Evolutionary conservation across 2,329 filamentous ascomycete genomes (phyloP).

Genomic region (Zalaria obscura): DNA sequence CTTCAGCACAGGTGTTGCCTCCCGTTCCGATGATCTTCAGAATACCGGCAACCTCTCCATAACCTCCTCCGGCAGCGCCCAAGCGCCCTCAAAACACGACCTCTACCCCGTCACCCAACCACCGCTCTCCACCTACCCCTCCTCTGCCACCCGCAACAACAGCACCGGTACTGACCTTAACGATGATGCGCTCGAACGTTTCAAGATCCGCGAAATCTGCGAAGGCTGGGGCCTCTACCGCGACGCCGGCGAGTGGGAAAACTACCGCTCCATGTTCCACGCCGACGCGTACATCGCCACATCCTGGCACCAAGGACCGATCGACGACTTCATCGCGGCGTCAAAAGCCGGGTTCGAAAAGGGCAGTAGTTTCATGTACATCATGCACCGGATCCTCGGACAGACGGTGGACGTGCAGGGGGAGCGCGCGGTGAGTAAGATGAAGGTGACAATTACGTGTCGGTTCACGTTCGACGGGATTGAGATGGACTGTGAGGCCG

Average conservation of each 20-base stretch:
- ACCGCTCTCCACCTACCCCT: slow-evolving; percentile 2
- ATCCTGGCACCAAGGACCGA: slow-evolving; percentile 5
- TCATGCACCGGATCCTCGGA: slow-evolving; percentile 8
- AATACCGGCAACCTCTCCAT: background rate
- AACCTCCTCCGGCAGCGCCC: background rate
- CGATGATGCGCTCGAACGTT: slow-evolving; percentile 2
- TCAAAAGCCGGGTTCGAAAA: slow-evolving; percentile 5
- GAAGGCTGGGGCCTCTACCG: slow-evolving; percentile 4
- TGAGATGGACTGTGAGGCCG: slow-evolving; percentile 9
- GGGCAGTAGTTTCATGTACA: slow-evolving; percentile 6
- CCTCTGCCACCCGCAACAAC: slow-evolving; percentile 3
- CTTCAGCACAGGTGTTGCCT: too few relatives aligned
- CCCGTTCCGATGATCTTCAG: background rate
- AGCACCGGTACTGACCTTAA: slow-evolving; percentile 1
- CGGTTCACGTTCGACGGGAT: slow-evolving; percentile 9
- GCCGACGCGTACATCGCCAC: slow-evolving; percentile 6
- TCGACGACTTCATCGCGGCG: slow-evolving; percentile 6
- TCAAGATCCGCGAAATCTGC: slow-evolving; percentile 3
- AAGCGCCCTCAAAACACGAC: background rate
- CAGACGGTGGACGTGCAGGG: slow-evolving; percentile 7
- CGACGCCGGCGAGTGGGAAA: slow-evolving; percentile 5
- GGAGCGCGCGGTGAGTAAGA: slow-evolving; percentile 8
- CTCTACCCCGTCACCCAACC: slow-evolving; percentile 2
- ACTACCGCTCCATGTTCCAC: slow-evolving; percentile 5
- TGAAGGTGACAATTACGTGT: slow-evolving; percentile 9